Evolutionary conservation across 2,329 filamentous ascomycete species (phyloP).

Genomic region (Fusarium newnesense): DNA sequence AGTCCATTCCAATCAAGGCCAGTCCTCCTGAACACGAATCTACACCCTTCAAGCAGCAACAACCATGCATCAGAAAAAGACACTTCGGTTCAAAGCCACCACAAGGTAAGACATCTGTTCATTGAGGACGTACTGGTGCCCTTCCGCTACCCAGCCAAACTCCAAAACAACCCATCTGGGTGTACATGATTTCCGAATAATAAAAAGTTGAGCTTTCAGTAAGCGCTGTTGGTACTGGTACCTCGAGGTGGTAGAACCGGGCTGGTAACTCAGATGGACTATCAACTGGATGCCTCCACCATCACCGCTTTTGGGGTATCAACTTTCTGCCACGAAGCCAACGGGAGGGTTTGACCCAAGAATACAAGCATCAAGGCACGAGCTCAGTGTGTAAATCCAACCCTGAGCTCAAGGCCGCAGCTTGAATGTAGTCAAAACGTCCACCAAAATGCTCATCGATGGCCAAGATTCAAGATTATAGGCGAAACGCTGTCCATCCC

Average conservation of each 20-base stretch:
- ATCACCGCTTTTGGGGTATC: constrained; percentile 51
- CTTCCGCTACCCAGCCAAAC: constrained; percentile 32
- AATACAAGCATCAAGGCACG: constrained; percentile 40
- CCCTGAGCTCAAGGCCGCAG: constrained; percentile 30
- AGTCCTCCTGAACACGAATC: constrained; percentile 18
- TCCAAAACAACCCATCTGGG: constrained; percentile 24
- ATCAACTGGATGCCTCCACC: constrained; percentile 38
- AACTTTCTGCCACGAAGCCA: constrained; percentile 47
- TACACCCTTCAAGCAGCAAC: constrained; percentile 19
- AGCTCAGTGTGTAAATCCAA: constrained; percentile 35
- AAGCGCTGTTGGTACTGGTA: constrained; percentile 33
- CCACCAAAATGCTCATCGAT: constrained; percentile 19
- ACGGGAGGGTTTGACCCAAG: constrained; percentile 41
- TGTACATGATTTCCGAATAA: constrained; percentile 34
- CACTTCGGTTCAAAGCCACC: constrained; percentile 27
- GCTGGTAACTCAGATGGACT: constrained; percentile 29
- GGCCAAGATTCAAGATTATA: constrained; percentile 32
- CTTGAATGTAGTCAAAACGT: constrained; percentile 5
- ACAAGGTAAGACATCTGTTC: constrained; percentile 18
- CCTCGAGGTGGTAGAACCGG: constrained; percentile 17
- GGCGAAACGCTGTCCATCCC: constrained; percentile 11
- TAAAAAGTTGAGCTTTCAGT: constrained; percentile 29
- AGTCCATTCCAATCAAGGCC: constrained; percentile 19
- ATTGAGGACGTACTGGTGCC: constrained; percentile 16
- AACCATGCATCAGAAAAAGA: constrained; percentile 17